Conservation (phyloP, 2,329 filamentous ascomycete genomes). For the Colletotrichum lini region DNA sequence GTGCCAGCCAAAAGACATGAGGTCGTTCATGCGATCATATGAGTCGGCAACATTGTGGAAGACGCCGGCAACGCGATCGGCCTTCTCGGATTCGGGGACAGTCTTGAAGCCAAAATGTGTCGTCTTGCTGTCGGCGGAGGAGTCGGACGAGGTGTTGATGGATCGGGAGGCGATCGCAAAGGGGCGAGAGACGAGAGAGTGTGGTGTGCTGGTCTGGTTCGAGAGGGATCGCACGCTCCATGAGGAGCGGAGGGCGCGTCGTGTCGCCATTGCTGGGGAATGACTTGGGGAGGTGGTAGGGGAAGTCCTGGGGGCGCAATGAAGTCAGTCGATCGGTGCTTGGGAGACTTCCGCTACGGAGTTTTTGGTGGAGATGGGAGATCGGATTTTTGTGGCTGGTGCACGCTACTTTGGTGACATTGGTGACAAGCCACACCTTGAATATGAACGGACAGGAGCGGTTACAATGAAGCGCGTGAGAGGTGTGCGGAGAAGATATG, state of each 20-base stretch:
- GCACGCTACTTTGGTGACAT: slow-evolving; percentile 9
- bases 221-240: slow-evolving; percentile 32
- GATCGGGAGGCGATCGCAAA: slow-evolving; percentile 49
- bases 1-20: slow-evolving; percentile 98
- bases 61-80: slow-evolving; percentile 80
- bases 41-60: slow-evolving; percentile 95
- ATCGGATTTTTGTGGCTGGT: slow-evolving; percentile 36
- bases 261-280: slow-evolving; percentile 25
- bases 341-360: slow-evolving; percentile 31
- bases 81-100: slow-evolving; percentile 84
- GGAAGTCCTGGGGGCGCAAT: slow-evolving; percentile 33
- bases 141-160: slow-evolving; percentile 45
- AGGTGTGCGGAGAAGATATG: background rate
- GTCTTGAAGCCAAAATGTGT: slow-evolving; percentile 96
- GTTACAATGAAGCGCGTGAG: background rate
- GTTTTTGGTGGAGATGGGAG: slow-evolving; percentile 39
- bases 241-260: slow-evolving; percentile 35
- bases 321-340: slow-evolving; percentile 33
- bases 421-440: slow-evolving; percentile 38
- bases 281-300: slow-evolving; percentile 9
- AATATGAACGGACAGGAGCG: background rate
- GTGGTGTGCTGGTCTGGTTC: slow-evolving; percentile 8
- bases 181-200: slow-evolving; percentile 37
- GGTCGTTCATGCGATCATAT: slow-evolving; percentile 98
- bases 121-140: slow-evolving; percentile 61